Percentiles rank a stretch among this genome's conserved stretches.
These are phyloP conservation scores for Saposhnikovia divaricata DNA, from an alignment of 129 eudicot species.

Conservation along the genomic window DNA sequence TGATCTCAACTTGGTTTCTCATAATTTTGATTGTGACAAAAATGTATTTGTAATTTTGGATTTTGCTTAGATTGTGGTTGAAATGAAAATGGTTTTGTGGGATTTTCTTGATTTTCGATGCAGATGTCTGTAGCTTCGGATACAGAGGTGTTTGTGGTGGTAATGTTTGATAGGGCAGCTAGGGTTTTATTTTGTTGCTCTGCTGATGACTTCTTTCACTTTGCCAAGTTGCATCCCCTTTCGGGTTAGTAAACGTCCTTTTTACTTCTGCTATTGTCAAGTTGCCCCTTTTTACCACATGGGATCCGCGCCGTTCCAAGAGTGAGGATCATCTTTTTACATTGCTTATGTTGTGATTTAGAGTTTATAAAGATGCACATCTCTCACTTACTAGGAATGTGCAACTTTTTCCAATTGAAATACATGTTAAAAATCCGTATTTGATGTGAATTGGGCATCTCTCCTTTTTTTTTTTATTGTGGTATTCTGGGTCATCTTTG, in stretches of 20 bases:
- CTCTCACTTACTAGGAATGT: background rate
- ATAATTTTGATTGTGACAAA: no score
- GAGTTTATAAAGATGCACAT: no score
- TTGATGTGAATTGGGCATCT: background rate
- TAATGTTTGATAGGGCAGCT: conserved; percentile 85
- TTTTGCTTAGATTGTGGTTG: background rate
- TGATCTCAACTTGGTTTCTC: background rate
- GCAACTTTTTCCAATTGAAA: no score
- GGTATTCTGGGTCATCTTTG: background rate
- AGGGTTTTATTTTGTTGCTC: conserved; percentile 88
- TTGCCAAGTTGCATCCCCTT: conserved; percentile 66
- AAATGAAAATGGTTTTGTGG: background rate
- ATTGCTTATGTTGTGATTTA: no score
- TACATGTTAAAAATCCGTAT: background rate
- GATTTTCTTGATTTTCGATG: conserved; percentile 2
- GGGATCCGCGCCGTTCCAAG: no score
- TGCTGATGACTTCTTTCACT: conserved; percentile 67
- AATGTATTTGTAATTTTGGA: background rate
- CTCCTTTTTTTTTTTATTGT: background rate
- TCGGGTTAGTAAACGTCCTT: conserved; percentile 34
- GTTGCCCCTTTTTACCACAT: no score
- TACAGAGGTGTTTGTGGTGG: conserved; percentile 65
- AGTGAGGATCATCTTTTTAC: no score
- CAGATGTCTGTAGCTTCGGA: conserved; percentile 82
- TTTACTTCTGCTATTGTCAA: background rate